phyloP scores from a whole-genome alignment of 2,329 filamentous ascomycete species.

The Fusarium kyushuense region DNA sequence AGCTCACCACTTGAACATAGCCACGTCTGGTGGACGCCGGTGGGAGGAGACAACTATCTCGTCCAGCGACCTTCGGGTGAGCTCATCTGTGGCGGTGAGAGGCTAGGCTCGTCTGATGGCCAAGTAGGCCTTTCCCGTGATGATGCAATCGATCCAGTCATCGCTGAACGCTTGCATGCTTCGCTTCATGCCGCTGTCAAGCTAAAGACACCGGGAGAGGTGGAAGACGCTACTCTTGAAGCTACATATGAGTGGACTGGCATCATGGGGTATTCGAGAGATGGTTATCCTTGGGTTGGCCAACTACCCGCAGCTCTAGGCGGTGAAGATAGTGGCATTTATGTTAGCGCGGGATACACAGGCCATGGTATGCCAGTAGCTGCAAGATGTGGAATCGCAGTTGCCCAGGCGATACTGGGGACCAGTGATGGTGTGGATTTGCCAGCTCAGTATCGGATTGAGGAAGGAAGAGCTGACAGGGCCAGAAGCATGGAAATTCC shows the following conservation, averaged over 20 bases:
- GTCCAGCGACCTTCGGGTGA: conserved; percentile 73
- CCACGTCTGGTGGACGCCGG: conserved; percentile 69
- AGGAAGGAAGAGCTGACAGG: conserved; percentile 49
- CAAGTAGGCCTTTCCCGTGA: conserved; percentile 70
- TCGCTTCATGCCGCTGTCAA: conserved; percentile 59
- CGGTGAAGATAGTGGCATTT: conserved; percentile 64
- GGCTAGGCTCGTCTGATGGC: conserved; percentile 63
- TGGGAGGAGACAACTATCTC: conserved; percentile 76
- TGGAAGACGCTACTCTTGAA: conserved; percentile 59
- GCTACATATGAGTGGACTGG: conserved; percentile 79
- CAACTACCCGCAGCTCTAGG: conserved; percentile 67
- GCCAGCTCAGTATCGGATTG: conserved; percentile 58
- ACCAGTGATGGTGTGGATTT: conserved; percentile 56
- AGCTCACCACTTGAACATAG: conserved; percentile 62
- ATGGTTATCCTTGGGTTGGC: conserved; percentile 78
- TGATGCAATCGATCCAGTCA: conserved; percentile 64
- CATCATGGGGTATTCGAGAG: conserved; percentile 81
- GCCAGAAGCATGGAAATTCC: conserved; percentile 40
- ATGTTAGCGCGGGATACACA: conserved; percentile 74
- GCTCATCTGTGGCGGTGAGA: conserved; percentile 78
- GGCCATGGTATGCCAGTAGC: conserved; percentile 84
- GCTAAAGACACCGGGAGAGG: conserved; percentile 51
- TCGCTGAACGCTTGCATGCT: conserved; percentile 67
- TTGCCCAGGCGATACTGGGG: conserved; percentile 69
- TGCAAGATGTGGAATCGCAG: conserved; percentile 73